phyloP scores from a whole-genome alignment of 768 basidiomycete species.

The Boletus vermiculosoides region DNA sequence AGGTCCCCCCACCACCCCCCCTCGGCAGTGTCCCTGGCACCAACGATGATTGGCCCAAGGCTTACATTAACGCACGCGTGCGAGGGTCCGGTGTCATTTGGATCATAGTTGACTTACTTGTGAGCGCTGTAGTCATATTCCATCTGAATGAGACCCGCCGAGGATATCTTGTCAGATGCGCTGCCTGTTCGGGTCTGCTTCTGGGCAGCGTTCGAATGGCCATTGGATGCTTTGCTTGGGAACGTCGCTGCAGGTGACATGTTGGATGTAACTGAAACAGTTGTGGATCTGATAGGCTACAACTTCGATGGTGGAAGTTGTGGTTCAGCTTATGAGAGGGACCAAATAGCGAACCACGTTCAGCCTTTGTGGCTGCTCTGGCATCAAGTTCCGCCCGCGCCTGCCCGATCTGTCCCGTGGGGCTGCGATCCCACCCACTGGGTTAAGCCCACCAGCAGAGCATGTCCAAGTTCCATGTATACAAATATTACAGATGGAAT shows the following conservation, averaged over 20 bases:
- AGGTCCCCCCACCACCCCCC: background rate
- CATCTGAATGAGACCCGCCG: conserved; percentile 71
- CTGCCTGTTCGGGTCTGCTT: conserved; percentile 17
- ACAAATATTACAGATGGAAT: background rate
- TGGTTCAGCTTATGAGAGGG: background rate
- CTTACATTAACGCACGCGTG: conserved; percentile 18
- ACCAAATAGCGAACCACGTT: no score
- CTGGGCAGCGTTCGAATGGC: conserved; percentile 9
- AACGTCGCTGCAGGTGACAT: conserved; percentile 29
- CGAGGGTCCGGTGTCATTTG: conserved; percentile 10
- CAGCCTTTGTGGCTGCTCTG: no score
- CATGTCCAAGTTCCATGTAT: background rate
- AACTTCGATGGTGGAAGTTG: conserved; percentile 2
- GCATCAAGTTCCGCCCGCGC: conserved; percentile 16
- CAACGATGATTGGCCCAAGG: conserved; percentile 20
- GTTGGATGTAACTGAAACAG: background rate
- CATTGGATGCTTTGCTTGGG: conserved; percentile 11
- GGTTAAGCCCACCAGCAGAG: background rate
- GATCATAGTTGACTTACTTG: conserved; percentile 60
- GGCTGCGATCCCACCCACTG: background rate
- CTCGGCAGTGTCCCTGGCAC: conserved; percentile 8
- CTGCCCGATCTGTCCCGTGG: background rate
- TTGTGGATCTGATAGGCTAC: background rate
- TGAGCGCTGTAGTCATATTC: conserved; percentile 85
- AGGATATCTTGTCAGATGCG: conserved; percentile 39